Evolutionary conservation across 768 basidiomycete genomes (phyloP), one percentile per base, ranked within the genome.

Genomic region (Lactarius psammicola): DNA sequence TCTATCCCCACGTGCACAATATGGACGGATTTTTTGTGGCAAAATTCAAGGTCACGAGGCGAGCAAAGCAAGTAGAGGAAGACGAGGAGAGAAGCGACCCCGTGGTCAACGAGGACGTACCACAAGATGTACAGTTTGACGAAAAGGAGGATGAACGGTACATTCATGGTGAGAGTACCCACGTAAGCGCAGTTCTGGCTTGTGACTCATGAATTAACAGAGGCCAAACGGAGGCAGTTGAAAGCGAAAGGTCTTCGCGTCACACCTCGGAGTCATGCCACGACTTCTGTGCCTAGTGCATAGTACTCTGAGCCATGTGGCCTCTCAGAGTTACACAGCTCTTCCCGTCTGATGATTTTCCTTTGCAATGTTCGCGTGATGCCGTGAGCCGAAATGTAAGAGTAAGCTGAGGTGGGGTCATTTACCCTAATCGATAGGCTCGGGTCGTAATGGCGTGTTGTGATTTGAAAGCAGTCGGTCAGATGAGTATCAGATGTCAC

Each of bases 11-110:
- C 76, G 95, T 97, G 71, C 95, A 98, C 79, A 99, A 99, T 78
- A 97, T 98, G 95, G 97, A 99, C 75, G 97, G 97, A 6, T 99
- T 99, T 83, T 99, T 84, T 76, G 95, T 98, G 62, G 96, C 96
- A 65, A 98, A 98, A 77, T 93, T 99, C 84, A 95, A 92, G 77
- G 88, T 98, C n/a, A 89, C 87, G 74, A 92, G 86, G 77, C 83
- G 88, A 65, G 74, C 78, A 56, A 95, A 90, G 78, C 72, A 64
- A 40, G 73, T 72, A 44, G 69, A 69, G 9, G 75, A 73, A 38
- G 78, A 76, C 34, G 75, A 71, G 44, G 72, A 58, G n/a, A 64
- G 20, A 2, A 64, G 62, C 31, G 73, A 71, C 36, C 64, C 49
- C 44, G 69, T 75, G 53, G 74, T 70, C 17, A 73, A 78, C 40